phyloP scores from a whole-genome alignment of 345 rosid genomes.

The Garcia nutans region DNA sequence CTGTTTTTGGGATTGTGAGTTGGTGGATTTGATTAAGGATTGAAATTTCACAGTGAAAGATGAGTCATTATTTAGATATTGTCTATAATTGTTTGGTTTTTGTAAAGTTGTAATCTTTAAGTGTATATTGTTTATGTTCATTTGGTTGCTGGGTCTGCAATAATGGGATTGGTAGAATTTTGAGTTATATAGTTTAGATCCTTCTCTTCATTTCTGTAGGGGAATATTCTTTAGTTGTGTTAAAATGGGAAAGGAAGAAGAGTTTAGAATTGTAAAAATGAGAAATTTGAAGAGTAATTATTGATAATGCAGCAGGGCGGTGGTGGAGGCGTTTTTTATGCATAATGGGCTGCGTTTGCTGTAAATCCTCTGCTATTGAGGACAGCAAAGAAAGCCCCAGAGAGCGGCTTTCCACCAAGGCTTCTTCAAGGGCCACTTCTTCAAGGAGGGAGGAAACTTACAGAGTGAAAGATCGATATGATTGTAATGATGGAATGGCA shows the following conservation, averaged over 20 bases:
- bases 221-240: constrained; percentile 16
- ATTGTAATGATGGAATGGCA: constrained; percentile 53
- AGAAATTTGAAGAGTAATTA: constrained; percentile 25
- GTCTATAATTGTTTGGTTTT: constrained; percentile 1
- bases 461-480: constrained; percentile 51
- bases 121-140: not conserved
- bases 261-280: constrained; percentile 24
- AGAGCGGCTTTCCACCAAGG: constrained; percentile 60
- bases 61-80: constrained; percentile 16
- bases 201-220: constrained; percentile 8
- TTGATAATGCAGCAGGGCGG: constrained; percentile 34
- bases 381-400: constrained; percentile 85
- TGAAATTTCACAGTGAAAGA: constrained; percentile 2
- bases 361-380: constrained; percentile 85
- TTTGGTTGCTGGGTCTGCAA: constrained; percentile 9
- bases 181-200: constrained; percentile 21
- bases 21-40: constrained; percentile 9
- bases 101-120: constrained; percentile 12
- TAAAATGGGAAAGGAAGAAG: constrained; percentile 30
- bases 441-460: constrained; percentile 73
- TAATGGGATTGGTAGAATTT: constrained; percentile 22
- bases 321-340: constrained; percentile 39
- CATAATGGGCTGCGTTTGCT: constrained; percentile 78
- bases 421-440: constrained; percentile 58
- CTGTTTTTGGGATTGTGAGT: not conserved